Evolutionary conservation across 2,329 filamentous ascomycete genomes (phyloP), one percentile per base, ranked within the genome.

Genomic region (Cladosporium velox): DNA sequence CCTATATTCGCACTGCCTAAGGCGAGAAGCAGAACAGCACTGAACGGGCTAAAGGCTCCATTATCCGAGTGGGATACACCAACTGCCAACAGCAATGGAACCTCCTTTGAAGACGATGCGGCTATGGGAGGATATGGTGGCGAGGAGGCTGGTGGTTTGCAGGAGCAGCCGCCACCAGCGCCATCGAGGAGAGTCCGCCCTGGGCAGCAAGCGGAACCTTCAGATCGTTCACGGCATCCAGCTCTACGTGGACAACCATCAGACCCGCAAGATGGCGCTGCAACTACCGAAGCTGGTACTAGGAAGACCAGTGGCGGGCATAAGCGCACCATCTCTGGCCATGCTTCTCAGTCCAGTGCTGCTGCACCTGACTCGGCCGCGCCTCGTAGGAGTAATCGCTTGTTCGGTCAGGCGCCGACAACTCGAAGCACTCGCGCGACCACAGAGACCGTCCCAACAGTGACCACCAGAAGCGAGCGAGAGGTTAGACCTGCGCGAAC

Each of bases 271-370:
- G 74, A 77, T 28, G 51, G 51, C 3, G 26, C 21, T 8, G 59
- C 30, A 8, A n/a, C 7, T 34, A 38, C 47, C 11, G 61, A 64
- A 55, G 49, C 51, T 38, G 61, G 51, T 32, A 21, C 35, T 47
- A 57, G 61, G 49, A 64, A 64, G 51, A 49, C 61, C 35, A 64
- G 61, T 59, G 74, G 69, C 26, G 71, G 93, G 67, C 88, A 93
- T 76, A 98, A 97, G 80, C 88, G 94, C 71, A 97, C 93, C 1
- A 87, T 96, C n/a, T 97, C 94, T 49, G 94, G 94, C 4, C 92
- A 96, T 71, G 81, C 83, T 6, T 74, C 78, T n/a, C 77, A 78
- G 51, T 68, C 75, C 35, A 69, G 72, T 59, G 67, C 75, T n/a
- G 68, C 72, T 14, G 66, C 65, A 3, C 64, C 70, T n/a, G 79